Evolutionary conservation across 345 rosid species (phyloP).

Genomic region (Bruguiera gymnorhiza): DNA sequence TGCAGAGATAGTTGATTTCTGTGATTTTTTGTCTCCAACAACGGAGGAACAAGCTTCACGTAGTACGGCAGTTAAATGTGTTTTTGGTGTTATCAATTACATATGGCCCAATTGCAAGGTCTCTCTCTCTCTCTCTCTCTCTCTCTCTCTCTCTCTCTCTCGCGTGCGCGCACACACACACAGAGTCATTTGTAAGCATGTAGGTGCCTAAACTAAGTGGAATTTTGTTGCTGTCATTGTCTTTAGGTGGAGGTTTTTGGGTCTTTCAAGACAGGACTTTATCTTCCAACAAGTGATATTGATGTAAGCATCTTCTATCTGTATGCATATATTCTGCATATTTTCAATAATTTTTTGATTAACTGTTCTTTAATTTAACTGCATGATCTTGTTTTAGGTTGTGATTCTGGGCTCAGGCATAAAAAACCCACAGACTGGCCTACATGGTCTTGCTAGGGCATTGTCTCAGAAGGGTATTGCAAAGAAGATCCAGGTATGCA

Average conservation of each 20-base stretch:
- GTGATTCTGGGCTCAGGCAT: slow-evolving; percentile 79
- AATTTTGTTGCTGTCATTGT: slow-evolving; percentile 11
- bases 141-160: too few relatives aligned
- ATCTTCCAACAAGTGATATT: slow-evolving; percentile 92
- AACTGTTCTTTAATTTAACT: slow-evolving; percentile 5
- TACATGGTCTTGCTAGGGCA: slow-evolving; percentile 78
- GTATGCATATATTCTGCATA: too few relatives aligned
- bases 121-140: not conserved
- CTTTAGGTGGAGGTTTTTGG: slow-evolving; percentile 84
- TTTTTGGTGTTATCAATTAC: slow-evolving; percentile 64
- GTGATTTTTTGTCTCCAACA: slow-evolving; percentile 82
- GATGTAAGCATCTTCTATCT: slow-evolving; percentile 56
- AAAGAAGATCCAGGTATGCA: slow-evolving; percentile 63
- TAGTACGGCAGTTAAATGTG: slow-evolving; percentile 51
- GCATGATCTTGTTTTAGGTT: slow-evolving; percentile 40
- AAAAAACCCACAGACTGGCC: slow-evolving; percentile 63
- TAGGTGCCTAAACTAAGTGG: not conserved
- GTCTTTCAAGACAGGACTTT: slow-evolving; percentile 79
- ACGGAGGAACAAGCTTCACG: slow-evolving; percentile 65
- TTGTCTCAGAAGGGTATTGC: slow-evolving; percentile 79
- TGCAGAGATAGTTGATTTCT: slow-evolving; percentile 83
- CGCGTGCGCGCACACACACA: not conserved
- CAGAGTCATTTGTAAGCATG: not conserved
- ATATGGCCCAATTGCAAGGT: slow-evolving; percentile 93
- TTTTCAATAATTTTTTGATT: too few relatives aligned